phyloP scores from a whole-genome alignment of 2,329 filamentous ascomycete species.

The Golovinomyces cichoracearum region DNA sequence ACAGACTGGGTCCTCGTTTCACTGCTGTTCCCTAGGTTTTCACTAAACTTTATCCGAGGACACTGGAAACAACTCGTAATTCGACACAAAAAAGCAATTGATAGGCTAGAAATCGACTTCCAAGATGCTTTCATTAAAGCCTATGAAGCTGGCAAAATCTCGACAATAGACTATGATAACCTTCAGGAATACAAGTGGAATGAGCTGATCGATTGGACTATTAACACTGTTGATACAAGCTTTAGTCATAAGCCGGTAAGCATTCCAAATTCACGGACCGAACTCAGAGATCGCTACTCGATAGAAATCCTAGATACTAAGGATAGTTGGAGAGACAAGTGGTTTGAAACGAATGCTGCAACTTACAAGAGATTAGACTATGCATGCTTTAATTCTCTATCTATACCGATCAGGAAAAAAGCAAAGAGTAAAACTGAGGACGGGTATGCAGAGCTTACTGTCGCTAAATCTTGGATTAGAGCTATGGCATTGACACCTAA shows the following conservation, averaged over 20 bases:
- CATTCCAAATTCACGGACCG: conserved; percentile 22
- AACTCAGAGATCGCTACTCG: conserved; percentile 20
- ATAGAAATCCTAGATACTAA: conserved; percentile 8
- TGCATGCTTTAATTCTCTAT: conserved; percentile 22
- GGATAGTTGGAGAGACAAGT: conserved; percentile 29
- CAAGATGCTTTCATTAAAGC: conserved; percentile 38
- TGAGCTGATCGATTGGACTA: conserved; percentile 38
- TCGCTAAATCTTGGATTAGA: conserved; percentile 33
- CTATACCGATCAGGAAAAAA: conserved; percentile 8
- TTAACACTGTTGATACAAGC: conserved; percentile 17
- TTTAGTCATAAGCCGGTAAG: conserved; percentile 20
- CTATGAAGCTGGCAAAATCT: conserved; percentile 35
- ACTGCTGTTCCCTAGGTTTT: conserved; percentile 27
- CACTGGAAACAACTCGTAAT: conserved; percentile 29
- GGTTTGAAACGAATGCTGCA: conserved; percentile 26
- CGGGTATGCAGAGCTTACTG: conserved; percentile 16
- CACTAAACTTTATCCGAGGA: conserved; percentile 24
- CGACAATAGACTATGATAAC: conserved; percentile 35
- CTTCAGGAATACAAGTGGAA: conserved; percentile 42
- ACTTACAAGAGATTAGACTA: conserved; percentile 14
- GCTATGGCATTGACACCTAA: conserved; percentile 29
- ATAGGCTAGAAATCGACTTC: conserved; percentile 34
- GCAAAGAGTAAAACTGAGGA: neutral
- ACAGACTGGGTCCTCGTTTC: conserved; percentile 35
- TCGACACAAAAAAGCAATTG: conserved; percentile 22